A percentile compares a stretch with the other conserved stretches of the same genome.
These are phyloP conservation scores for Ophiobolus disseminans DNA, from an alignment of 2,329 filamentous ascomycete species.

Conservation along the genomic window DNA sequence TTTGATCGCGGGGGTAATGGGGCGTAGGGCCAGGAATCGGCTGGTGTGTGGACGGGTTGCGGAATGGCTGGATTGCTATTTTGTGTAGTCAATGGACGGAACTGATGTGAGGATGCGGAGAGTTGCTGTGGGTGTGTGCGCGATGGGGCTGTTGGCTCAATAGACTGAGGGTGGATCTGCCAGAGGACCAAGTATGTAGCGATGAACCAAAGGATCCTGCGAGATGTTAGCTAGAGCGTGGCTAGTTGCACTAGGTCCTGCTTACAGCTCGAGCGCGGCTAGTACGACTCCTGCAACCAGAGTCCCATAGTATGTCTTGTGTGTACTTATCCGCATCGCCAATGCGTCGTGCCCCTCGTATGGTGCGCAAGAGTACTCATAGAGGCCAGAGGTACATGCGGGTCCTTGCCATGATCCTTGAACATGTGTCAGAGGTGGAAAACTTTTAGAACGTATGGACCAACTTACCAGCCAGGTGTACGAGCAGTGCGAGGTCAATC, in stretches of 20 bases:
- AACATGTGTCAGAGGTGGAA: too few species aligned
- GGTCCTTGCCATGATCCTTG: slow-evolving; percentile 23
- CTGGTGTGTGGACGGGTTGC: neutral
- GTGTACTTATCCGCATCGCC: slow-evolving; percentile 17
- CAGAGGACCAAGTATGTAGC: neutral
- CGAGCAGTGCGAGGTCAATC: slow-evolving; percentile 35
- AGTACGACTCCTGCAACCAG: slow-evolving; percentile 35
- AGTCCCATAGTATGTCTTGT: slow-evolving; percentile 28
- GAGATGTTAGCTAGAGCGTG: neutral
- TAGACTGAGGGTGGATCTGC: too few species aligned
- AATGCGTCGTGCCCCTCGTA: slow-evolving; percentile 12
- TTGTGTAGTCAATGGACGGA: too few species aligned
- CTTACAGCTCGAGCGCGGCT: slow-evolving; percentile 37
- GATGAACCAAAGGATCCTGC: neutral
- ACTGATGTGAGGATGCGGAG: too few species aligned
- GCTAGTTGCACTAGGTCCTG: neutral
- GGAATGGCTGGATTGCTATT: too few species aligned
- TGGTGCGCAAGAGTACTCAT: slow-evolving; percentile 17
- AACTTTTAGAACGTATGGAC: too few species aligned
- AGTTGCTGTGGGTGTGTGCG: too few species aligned
- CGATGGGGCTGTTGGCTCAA: too few species aligned
- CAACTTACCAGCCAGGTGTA: slow-evolving; percentile 35
- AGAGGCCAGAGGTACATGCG: slow-evolving; percentile 14
- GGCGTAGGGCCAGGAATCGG: neutral
- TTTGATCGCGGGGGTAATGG: neutral